Conservation (phyloP, 805 yeast species). For the Hanseniaspora vineae region DNA sequence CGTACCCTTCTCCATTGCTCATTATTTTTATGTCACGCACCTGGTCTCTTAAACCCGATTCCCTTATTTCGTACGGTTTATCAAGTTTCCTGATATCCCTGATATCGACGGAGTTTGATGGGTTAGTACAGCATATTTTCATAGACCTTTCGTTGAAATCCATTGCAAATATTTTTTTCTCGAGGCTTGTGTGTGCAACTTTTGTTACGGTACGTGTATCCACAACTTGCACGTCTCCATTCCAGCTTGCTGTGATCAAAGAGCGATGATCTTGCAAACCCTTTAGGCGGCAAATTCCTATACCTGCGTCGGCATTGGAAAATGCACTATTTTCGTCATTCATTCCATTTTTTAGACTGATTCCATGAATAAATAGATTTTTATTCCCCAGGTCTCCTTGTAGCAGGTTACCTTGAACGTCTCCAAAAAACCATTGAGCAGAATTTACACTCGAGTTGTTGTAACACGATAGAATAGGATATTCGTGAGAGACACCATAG, state of each 20-base stretch:
- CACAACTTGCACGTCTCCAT: constrained; percentile 33
- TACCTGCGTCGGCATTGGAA: neutral
- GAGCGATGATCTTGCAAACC: constrained; percentile 18
- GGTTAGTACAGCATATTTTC: constrained; percentile 41
- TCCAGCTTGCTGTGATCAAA: constrained; percentile 52
- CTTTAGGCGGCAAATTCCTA: constrained; percentile 26
- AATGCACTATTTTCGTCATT: too few relatives aligned
- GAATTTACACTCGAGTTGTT: neutral
- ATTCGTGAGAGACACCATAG: neutral
- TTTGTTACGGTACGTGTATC: constrained; percentile 27
- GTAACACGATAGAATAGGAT: neutral
- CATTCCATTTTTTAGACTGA: too few relatives aligned
- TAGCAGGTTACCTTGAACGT: neutral
- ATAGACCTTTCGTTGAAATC: constrained; percentile 36
- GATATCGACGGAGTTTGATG: constrained; percentile 33
- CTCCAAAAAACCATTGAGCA: neutral
- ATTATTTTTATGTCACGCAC: constrained; percentile 42
- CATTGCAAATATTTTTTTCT: constrained; percentile 44
- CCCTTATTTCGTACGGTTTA: constrained; percentile 37
- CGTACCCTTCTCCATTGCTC: constrained; percentile 47
- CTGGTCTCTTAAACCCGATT: constrained; percentile 56
- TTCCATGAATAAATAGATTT: too few relatives aligned
- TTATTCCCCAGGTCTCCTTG: neutral
- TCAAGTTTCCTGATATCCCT: constrained; percentile 40
- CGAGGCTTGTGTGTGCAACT: constrained; percentile 11